These are phyloP conservation scores for Pseudonitzschia multistriata DNA, from an alignment of 108 stramenopile species.

Conservation along the genomic window DNA sequence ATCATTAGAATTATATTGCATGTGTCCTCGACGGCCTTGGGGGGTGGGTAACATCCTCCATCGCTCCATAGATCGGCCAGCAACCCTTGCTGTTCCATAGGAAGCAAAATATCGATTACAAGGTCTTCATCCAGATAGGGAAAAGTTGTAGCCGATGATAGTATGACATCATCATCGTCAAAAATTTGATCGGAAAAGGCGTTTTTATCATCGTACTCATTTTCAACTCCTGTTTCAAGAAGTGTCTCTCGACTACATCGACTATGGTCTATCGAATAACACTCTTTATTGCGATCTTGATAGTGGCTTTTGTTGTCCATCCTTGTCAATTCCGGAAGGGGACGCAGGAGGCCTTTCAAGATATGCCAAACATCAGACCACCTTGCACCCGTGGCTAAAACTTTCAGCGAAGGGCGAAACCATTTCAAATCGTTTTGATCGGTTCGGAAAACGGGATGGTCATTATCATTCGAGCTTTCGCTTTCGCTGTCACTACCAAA, in stretches of 20 bases:
- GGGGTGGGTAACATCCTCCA: background rate
- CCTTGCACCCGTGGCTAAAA: background rate
- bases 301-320: background rate
- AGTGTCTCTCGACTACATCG: background rate
- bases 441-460: background rate
- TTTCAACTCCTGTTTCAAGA: background rate
- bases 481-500: background rate
- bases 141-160: background rate
- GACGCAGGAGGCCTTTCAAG: constrained; percentile 1
- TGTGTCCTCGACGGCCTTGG: background rate
- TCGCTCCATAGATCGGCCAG: background rate
- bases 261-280: background rate
- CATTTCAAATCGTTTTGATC: background rate
- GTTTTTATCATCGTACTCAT: background rate
- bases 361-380: constrained; percentile 13
- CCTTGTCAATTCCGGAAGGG: background rate
- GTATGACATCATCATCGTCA: background rate
- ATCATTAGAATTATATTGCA: constrained; percentile 13
- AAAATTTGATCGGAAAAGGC: background rate
- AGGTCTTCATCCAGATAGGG: background rate
- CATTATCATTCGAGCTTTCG: background rate
- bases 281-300: background rate
- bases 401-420: constrained; percentile 10
- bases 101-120: background rate
- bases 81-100: constrained; percentile 2